Evolutionary conservation across 495 filamentous ascomycete genomes (phyloP), one percentile per base, ranked within the genome.

Genomic region (Penicillium silybi): DNA sequence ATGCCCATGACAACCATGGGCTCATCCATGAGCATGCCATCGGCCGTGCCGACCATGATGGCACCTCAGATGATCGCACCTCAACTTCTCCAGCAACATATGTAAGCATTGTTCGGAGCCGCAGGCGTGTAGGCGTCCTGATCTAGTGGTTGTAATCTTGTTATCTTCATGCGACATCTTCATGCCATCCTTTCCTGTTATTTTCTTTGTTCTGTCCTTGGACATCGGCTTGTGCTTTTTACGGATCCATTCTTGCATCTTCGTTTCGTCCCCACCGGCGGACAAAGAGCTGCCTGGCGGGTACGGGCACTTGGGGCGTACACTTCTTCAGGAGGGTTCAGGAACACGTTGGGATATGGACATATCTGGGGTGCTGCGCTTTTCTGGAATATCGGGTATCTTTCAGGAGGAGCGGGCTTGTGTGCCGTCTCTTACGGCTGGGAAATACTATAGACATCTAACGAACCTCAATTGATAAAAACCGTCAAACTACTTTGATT

Each of bases 41-140:
- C 72, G 7, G 58, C 68, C 22, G 69, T 75, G 57, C 58, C 65
- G 15, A 60, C 54, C 22, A 74, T 71, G 62, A 52, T 65, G 34
- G 57, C 61, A 27, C 51, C 73, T 47, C 73, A 76, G 40, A 72
- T 75, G 73, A 72, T 79, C 46, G 66, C 68, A 16, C 68, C 73
- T 35, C 72, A 75, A 51, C 66, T 76, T 50, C 54, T 78, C 13
- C 74, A 75, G 48, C 74, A 75, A 47, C 74, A 73, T 6, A 71
- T 78, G 32, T 77, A 64, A 70, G 57, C 43, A 34, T 50, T 41
- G 39, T 37, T 48, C 41, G 15, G 35, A n/a, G 34, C 37, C 38
- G 13, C 17, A 26, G 34, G 35, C 34, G 50, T 46, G 39, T 48
- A 39, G 40, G 32, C 41, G 49, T 46, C 46, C 26, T 46, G 27